Base-by-base conservation (phyloP, 306 rosid genomes). In the Dalbergia cochinchinensis region DNA sequence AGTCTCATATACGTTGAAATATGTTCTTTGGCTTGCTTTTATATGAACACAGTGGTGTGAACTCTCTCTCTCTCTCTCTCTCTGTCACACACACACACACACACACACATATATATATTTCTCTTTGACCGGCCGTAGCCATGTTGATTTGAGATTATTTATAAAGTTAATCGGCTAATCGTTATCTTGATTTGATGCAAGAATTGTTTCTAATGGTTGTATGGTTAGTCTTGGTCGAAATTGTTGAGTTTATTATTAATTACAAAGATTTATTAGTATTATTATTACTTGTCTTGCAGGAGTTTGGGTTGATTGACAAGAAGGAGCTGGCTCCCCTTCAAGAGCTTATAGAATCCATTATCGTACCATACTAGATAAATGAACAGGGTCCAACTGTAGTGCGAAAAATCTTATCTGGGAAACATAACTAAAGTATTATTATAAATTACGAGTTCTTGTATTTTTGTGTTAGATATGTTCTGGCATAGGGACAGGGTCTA, bases 271-370 rank as follows among this genome's bases (percentile, higher is more conserved):
- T 71, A 13, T 50, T 50, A 14, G n/a, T 5, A 11, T 53, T 22
- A 44, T 47, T 47, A 18, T 8, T 37, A 55, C 67, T 78, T 82
- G 5, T 81, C 67, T 34, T 81, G 83, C 92, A 96, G 99, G 99
- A 96, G 85, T 96, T 96, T 72, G 98, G 84, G 74, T 91, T 96
- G 86, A 89, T 96, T 55, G 99, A 96, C 90, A 96, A 91, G 86
- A 95, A 89, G 89, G 99, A 93, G 91, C 90, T 96, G 90, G 98
- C 99, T 74, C 99, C 99, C 50, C 99, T 96, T 73, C 99, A 96
- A 79, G 99, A 96, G 88, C 98, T 96, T 77, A 89, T 96, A 74
- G 99, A 96, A 74, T 90, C 99, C 78, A 96, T 95, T 60, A 65
- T 92, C 31, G 90, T 91, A 80, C 94, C 97, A 48, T 96, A 91